A percentile compares a stretch with the other conserved stretches of the same genome.
phyloP scores from a whole-genome alignment of 2,329 filamentous ascomycete species.

The Clarireedia hainanense region DNA sequence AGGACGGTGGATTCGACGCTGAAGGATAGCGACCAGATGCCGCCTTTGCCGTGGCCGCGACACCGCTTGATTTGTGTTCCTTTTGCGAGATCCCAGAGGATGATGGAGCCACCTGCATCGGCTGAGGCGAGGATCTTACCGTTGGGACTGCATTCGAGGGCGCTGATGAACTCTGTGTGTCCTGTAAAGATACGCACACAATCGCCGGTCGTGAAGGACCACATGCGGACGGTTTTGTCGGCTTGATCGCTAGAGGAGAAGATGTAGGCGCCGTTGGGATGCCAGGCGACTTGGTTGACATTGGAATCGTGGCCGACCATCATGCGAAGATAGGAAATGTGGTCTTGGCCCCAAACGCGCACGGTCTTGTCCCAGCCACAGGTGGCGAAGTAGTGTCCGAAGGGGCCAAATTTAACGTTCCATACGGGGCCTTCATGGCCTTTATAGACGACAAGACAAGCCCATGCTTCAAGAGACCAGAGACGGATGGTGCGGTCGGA shows the following conservation, averaged over 20 bases:
- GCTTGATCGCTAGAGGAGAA: conserved; percentile 83
- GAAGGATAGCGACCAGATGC: conserved; percentile 90
- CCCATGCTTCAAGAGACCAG: conserved; percentile 88
- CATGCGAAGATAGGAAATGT: conserved; percentile 79
- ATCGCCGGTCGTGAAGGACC: conserved; percentile 80
- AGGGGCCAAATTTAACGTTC: conserved; percentile 82
- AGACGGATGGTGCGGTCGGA: conserved; percentile 82
- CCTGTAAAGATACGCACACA: conserved; percentile 89
- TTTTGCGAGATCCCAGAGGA: conserved; percentile 89
- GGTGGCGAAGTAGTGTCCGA: conserved; percentile 90
- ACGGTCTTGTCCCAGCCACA: conserved; percentile 85
- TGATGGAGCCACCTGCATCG: conserved; percentile 80
- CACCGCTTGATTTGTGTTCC: conserved; percentile 85
- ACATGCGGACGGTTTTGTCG: conserved; percentile 93
- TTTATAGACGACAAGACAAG: conserved; percentile 90
- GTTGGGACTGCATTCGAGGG: conserved; percentile 77
- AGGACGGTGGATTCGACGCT: conserved; percentile 87
- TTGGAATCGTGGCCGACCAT: conserved; percentile 89
- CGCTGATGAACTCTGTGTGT: conserved; percentile 79
- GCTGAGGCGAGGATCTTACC: conserved; percentile 88
- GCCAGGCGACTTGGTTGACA: conserved; percentile 88
- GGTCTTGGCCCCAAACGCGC: conserved; percentile 86
- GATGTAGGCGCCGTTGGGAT: conserved; percentile 87
- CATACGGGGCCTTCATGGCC: conserved; percentile 86
- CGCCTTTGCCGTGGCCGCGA: conserved; percentile 86